Base-by-base conservation (phyloP, 1,284 basidiomycete genomes). In the Fomitiporia mediterranea region DNA sequence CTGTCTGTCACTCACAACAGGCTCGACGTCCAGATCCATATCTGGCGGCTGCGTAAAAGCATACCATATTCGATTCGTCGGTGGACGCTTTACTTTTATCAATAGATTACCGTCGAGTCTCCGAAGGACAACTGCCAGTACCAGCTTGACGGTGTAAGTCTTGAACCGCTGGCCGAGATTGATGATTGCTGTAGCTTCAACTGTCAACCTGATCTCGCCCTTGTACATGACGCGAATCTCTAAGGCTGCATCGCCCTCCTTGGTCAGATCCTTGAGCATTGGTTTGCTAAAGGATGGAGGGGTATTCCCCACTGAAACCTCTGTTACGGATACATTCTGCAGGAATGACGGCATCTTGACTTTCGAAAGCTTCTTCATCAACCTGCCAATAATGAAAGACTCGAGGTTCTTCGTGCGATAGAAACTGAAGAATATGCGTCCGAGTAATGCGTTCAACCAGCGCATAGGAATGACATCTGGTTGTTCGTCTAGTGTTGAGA, bases 11-110 rank as follows among this genome's bases (percentile, higher is more conserved):
- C 90, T 93, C 64, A 98, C 93, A 56, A 98, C 87, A 0, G 96
- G 95, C 69, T 95, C 89, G 54, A 98, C 88, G 61, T 86, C 82
- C 63, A 98, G 72, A 25, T 91, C 88, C 81, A 98, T 89, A 67
- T 84, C 84, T 0, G 97, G 96, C 71, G 85, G 82, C 60, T 88
- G 79, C n/a, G 94, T 97, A 69, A 99, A 99, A 0, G 92, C 94
- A 71, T 95, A 99, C 97, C 96, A 99, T 55, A 99, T 80, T 32
- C 96, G 88, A 68, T 91, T 96, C 66, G 89, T 93, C 1, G 97
- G 97, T 8, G 97, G 94, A n/a, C 86, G 82, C 69, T 98, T 99
- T 63, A 98, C 84, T 67, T 90, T 91, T 64, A 98, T 74, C 19
- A 95, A 74, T 46, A 98, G 68, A 67, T 97, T 96, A 15, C 96